phyloP scores from a whole-genome alignment of 345 rosid genomes.

The Salix exigua region DNA sequence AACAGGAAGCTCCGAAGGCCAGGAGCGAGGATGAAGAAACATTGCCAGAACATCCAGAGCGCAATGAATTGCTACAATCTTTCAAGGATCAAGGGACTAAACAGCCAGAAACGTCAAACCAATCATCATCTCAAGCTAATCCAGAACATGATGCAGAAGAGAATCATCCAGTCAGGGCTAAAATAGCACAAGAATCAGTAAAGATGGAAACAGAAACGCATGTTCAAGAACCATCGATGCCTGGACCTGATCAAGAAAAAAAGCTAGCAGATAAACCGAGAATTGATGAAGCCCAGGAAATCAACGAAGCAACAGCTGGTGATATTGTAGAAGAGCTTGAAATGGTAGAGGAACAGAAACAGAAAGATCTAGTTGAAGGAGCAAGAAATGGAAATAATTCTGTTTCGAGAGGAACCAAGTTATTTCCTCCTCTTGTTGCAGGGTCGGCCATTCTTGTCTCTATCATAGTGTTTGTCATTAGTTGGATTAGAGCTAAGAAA shows the following conservation, averaged over 20 bases:
- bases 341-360: conserved; percentile 11
- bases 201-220: conserved; percentile 6
- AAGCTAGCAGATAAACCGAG: not conserved
- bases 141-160: not conserved
- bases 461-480: conserved; percentile 49
- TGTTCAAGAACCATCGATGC: conserved; percentile 7
- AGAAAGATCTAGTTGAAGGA: conserved; percentile 16
- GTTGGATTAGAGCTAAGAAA: conserved; percentile 43
- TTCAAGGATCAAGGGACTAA: not conserved
- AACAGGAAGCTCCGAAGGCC: conserved; percentile 4
- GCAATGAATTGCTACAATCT: not conserved
- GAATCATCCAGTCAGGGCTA: not conserved
- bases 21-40: not conserved
- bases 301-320: not conserved
- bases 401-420: conserved; percentile 16
- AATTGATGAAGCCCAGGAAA: not conserved
- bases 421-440: conserved; percentile 36
- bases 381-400: not conserved
- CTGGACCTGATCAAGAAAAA: conserved; percentile 1
- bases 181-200: conserved; percentile 15
- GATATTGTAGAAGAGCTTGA: conserved; percentile 3
- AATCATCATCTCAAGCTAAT: conserved; percentile 5
- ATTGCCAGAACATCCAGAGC: not conserved
- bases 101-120: not conserved
- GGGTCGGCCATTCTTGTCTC: conserved; percentile 60